phyloP scores from a whole-genome alignment of 2,329 filamentous ascomycete species.

The Penicillium sp. region DNA sequence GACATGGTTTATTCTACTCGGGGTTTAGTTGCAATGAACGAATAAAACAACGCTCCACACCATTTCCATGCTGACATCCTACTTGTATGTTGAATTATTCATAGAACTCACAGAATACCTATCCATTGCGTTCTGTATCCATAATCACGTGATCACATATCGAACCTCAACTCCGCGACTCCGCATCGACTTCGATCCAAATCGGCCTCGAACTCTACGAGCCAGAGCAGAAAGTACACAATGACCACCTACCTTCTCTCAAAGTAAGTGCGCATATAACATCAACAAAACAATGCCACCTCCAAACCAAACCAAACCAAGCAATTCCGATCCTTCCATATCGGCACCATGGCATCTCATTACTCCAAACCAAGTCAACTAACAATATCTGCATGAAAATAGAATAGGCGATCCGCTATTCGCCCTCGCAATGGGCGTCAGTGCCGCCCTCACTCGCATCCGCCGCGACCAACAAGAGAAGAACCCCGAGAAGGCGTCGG shows the following conservation, averaged over 20 bases:
- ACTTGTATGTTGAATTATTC: not conserved
- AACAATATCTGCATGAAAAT: slow-evolving; percentile 3
- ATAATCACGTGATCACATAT: not conserved
- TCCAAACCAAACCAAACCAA: not conserved
- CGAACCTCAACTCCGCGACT: not conserved
- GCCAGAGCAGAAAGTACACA: not conserved
- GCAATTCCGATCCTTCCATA: not conserved
- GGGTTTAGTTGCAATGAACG: slow-evolving; percentile 8
- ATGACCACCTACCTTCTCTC: slow-evolving; percentile 7
- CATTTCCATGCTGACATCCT: not conserved
- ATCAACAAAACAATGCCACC: not conserved
- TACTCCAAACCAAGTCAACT: slow-evolving; percentile 1
- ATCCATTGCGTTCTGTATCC: no score
- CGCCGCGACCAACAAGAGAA: slow-evolving; percentile 51
- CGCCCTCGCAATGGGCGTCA: slow-evolving; percentile 47
- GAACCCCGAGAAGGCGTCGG: slow-evolving; percentile 34
- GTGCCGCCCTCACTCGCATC: slow-evolving; percentile 51
- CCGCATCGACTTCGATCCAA: not conserved
- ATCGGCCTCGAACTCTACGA: not conserved
- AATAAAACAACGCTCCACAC: not conserved
- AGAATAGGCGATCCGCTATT: slow-evolving; percentile 53
- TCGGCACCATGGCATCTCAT: not conserved
- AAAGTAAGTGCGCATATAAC: slow-evolving; percentile 1
- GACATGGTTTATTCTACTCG: slow-evolving; percentile 16
- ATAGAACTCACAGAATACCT: not conserved